Evolutionary conservation across 257 asterid species (phyloP), one percentile per base, ranked within the genome.

Genomic region (Rubia yunnanensis): DNA sequence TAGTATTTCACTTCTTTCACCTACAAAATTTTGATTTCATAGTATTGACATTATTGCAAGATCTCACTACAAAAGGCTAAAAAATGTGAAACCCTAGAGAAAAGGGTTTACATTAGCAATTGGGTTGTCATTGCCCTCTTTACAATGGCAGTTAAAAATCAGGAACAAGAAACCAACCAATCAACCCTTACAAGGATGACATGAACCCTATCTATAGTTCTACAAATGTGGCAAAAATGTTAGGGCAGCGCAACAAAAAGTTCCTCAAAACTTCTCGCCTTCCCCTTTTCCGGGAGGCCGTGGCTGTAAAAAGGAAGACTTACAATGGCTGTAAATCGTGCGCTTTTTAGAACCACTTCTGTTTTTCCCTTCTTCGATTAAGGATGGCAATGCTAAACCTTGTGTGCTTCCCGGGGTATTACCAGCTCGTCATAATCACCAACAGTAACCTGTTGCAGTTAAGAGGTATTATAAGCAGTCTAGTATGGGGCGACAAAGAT

Each of bases 321-420:
- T 23, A n/a, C 27, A 59, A 36, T 10, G 62, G 55, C n/a, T n/a
- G 3, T 30, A 55, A 59, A 5, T 23, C 60, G 3, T 30, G 60
- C 23, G 48, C 15, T 68, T 36, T 11, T 56, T 35, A 41, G 14
- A 10, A 30, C 28, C 35, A 2, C 41, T 13, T 38, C 27, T 28
- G n/a, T 22, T 3, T 49, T 22, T 18, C 0, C 3, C 34, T 24
- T 32, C 26, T 66, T 10, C n/a, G 0, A 23, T 48, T 18, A 20
- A 52, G 32, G 61, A 39, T n/a, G 39, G 20, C 11, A 15, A 7
- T 3, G 7, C 78, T 67, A 87, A 65, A 81, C 72, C 76, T 62
- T 81, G 76, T 82, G 92, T 17, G 76, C 80, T 64, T 79, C 89
- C 69, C 81, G 91, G 54, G 99, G 99, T 60, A 94, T 70, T 35